Evolutionary conservation across 208 protist species (phyloP), one percentile per base, ranked within the genome.

Genomic region (Naegleria lovaniensis): DNA sequence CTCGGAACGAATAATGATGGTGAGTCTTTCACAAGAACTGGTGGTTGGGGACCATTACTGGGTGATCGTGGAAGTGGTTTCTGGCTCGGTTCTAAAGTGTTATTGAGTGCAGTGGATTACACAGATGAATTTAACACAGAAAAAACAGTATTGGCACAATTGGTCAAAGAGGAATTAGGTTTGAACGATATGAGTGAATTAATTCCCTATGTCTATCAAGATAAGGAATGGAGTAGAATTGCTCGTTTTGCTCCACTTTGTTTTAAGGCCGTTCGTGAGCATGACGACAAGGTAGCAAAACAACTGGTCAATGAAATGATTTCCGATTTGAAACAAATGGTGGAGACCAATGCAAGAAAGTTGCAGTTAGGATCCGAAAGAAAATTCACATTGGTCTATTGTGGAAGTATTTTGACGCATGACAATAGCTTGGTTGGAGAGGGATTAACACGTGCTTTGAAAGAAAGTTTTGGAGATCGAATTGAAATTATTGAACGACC

Each of bases 1-100:
- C 16, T 43, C 6, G 86, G 86, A 79, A 43, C 36, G 7, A 79
- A 79, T 79, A 29, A 39, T 33, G n/a, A 89, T 89, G 86, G 52
- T 29, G 16, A 76, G 41, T 9, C n/a, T 29, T 88, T 59, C 55
- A 43, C 15, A 7, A 89, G 86, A 76, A 89, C n/a, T 76, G 51
- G 86, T 40, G 86, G 86, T 43, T 89, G 86, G 86, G 86, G 86
- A 33, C 52, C 43, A 76, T 39, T 89, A n/a, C 41, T 89, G 0
- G 83, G 83, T 39, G 85, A 88, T 58, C 5, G 40, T 58, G 85
- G 85, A 48, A 58, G 13, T 88, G 85, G 41, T 36, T 88, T 29
- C 6, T 58, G 15, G 9, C 33, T 88, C 55, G 85, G 85, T 6
- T 40, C 22, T 58, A n/a, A 58, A 88, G 43, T 88, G 0, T 88